Evolutionary conservation across 139 green algal genomes (phyloP).

Genomic region (Chlamydomonas sp.): DNA sequence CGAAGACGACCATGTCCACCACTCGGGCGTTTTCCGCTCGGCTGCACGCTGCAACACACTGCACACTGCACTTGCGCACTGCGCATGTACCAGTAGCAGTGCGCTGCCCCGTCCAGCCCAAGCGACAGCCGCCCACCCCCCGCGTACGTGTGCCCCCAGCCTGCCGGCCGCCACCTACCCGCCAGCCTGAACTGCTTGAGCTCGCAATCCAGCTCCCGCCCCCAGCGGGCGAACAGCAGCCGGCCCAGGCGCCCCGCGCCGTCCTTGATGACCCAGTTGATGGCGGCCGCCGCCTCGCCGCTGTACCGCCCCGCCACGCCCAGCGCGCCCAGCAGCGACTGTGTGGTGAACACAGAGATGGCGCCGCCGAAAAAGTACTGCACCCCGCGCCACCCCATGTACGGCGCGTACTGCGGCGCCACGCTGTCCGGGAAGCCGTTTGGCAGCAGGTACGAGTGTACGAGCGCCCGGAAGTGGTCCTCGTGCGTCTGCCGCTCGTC

Average conservation of each 20-base stretch:
- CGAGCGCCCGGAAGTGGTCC: conserved; percentile 37
- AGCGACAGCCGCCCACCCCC: background rate
- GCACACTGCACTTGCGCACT: background rate
- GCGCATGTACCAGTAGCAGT: background rate
- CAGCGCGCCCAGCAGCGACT: conserved; percentile 78
- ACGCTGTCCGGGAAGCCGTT: conserved; percentile 86
- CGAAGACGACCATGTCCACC: too few species aligned
- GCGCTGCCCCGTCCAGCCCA: background rate
- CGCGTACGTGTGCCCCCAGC: background rate
- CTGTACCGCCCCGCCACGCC: conserved; percentile 61
- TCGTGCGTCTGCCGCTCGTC: conserved; percentile 53
- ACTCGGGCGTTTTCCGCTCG: too few species aligned
- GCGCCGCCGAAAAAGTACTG: conserved; percentile 92
- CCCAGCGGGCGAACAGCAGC: conserved; percentile 90
- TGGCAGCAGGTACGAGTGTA: conserved; percentile 60
- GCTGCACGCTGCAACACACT: background rate
- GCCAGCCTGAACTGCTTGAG: conserved; percentile 90
- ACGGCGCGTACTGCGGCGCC: conserved; percentile 78
- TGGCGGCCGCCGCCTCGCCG: conserved; percentile 77
- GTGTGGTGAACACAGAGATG: conserved; percentile 80
- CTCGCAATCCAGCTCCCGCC: conserved; percentile 87
- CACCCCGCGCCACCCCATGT: conserved; percentile 87
- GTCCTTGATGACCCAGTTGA: conserved; percentile 91
- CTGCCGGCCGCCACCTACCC: conserved; percentile 40
- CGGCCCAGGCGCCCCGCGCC: conserved; percentile 85